Evolutionary conservation across 2,329 filamentous ascomycete species (phyloP).

Genomic region (Simplicillium aogashimaense): DNA sequence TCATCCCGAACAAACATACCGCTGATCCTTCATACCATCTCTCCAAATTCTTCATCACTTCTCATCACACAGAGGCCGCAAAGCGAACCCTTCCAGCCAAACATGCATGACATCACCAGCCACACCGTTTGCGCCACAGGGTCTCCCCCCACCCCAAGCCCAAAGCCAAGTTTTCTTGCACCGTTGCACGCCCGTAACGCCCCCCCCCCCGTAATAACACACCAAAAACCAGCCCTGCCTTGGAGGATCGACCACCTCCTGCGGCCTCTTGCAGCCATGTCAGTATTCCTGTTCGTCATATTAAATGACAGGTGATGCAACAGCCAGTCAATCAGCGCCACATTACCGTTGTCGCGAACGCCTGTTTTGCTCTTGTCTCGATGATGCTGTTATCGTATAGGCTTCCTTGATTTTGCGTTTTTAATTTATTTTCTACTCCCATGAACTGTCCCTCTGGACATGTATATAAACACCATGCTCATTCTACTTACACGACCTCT

Average conservation of each 20-base stretch:
- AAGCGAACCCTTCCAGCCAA: background rate
- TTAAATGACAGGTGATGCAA: too few species aligned
- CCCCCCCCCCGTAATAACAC: too few species aligned
- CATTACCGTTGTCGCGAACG: too few species aligned
- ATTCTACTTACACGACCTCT: background rate
- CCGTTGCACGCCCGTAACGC: background rate
- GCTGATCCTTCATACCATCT: too few species aligned
- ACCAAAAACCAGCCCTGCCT: background rate
- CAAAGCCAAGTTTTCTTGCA: constrained; percentile 5
- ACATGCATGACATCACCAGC: constrained; percentile 5
- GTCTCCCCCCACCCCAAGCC: background rate
- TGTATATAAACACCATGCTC: background rate
- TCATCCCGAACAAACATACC: too few species aligned
- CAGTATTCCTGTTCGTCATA: background rate
- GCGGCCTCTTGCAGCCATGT: too few species aligned
- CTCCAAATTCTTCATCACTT: background rate
- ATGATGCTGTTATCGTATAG: too few species aligned
- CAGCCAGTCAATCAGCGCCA: too few species aligned
- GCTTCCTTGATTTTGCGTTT: too few species aligned
- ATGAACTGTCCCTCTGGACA: background rate
- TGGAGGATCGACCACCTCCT: too few species aligned
- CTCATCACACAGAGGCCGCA: background rate
- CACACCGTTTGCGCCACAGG: constrained; percentile 1
- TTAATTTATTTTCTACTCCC: too few species aligned
- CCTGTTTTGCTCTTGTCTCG: too few species aligned